phyloP scores from a whole-genome alignment of 495 filamentous ascomycete genomes.

The Chaetomium tenue region DNA sequence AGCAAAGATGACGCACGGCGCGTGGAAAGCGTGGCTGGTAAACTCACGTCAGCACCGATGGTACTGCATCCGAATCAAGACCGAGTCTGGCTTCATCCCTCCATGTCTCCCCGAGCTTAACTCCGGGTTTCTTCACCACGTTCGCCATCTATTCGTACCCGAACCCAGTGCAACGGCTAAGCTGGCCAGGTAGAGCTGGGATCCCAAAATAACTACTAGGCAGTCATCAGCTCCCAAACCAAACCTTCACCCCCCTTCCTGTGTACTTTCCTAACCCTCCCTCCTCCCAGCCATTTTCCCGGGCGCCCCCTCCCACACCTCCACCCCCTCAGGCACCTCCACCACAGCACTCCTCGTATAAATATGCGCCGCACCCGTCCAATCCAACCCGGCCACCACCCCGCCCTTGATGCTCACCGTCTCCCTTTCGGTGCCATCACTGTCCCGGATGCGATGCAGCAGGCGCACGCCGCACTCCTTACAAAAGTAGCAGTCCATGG shows the following conservation, averaged over 20 bases:
- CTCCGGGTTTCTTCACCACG: too few relatives aligned
- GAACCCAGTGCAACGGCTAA: too few relatives aligned
- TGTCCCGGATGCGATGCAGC: constrained; percentile 47
- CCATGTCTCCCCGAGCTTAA: too few relatives aligned
- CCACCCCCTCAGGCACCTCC: constrained; percentile 53
- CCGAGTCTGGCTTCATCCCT: too few relatives aligned
- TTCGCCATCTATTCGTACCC: too few relatives aligned
- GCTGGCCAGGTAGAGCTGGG: too few relatives aligned
- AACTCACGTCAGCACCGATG: too few relatives aligned
- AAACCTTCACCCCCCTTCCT: background rate
- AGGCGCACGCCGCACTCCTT: constrained; percentile 50
- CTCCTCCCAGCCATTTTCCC: constrained; percentile 22
- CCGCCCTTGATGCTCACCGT: constrained; percentile 53
- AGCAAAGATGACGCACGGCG: too few relatives aligned
- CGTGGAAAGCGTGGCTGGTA: too few relatives aligned
- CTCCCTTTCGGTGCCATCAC: constrained; percentile 35
- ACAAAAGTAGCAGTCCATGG: constrained; percentile 56
- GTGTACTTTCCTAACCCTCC: background rate
- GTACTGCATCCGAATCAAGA: too few relatives aligned
- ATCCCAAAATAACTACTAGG: background rate
- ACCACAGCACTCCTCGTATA: constrained; percentile 45
- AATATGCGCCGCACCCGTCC: constrained; percentile 42
- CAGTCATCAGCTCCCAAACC: background rate
- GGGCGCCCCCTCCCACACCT: constrained; percentile 42
- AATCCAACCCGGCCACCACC: constrained; percentile 46